Evolutionary conservation across 352 stramenopile species (phyloP), one percentile per base, ranked within the genome.

Genomic region (Pilasporangium apinafurcum): DNA sequence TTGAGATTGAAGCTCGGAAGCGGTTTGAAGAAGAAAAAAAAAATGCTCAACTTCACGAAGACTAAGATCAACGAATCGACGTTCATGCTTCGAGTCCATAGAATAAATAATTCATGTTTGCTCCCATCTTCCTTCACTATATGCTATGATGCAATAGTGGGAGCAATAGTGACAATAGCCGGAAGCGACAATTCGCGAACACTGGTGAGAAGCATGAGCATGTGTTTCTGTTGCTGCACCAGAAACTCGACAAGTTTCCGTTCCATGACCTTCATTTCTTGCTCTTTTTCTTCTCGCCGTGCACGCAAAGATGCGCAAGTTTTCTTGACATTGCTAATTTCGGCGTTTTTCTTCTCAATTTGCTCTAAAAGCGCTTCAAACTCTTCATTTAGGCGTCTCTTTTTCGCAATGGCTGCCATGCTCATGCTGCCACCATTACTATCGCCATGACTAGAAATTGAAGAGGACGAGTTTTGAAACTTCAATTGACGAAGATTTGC

Each of bases 231-330:
- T 59, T 92, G 80, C 13, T 86, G 72, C 17, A 92, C 78, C 17
- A 92, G 57, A 32, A 92, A 88, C 59, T 90, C 73, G 2, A 92
- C 80, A 13, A 92, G 58, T 46, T 88, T 82, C 30, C 80, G 68
- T 49, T 92, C 80, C 60, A 90, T 72, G 20, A 26, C 48, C 21
- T 85, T 78, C 62, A 92, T 77, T 58, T 90, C 75, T 12, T 62
- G 46, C 46, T 92, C 78, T 57, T 92, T 92, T n/a, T 72, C 63
- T 42, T 87, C 70, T 24, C n/a, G n/a, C n/a, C n/a, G n/a, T n/a
- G n/a, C n/a, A n/a, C n/a, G n/a, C n/a, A n/a, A n/a, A n/a, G n/a
- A 65, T 8, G 43, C n/a, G n/a, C n/a, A n/a, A n/a, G n/a, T n/a
- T n/a, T n/a, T n/a, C n/a, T n/a, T n/a, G n/a, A n/a, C n/a, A n/a